Evolutionary conservation across 306 rosid species (phyloP), one percentile per base, ranked within the genome.

Genomic region (Sophora flavescens): DNA sequence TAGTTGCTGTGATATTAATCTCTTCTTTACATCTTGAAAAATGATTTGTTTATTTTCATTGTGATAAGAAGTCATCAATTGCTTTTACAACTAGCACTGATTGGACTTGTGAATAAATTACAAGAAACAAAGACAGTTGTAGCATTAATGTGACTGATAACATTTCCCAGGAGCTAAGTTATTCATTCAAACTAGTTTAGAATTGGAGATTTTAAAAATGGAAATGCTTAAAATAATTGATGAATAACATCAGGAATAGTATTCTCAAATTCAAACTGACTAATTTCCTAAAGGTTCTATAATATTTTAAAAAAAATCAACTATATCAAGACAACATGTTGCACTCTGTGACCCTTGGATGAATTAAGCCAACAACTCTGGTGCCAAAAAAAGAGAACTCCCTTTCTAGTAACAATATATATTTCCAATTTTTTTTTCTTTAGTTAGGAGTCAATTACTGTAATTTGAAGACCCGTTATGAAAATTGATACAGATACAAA

Each of bases 1-100:
- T 35, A 64, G 63, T 26, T 65, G 38, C 16, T 47, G 11, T 74
- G 63, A 15, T 65, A 80, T 52, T 12, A 70, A 39, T 8, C 47
- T 44, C 4, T 10, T 28, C 30, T 61, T 36, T 18, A 50, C 30
- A 59, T 67, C 84, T 68, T 67, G 18, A 58, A 80, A 58, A 80
- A 50, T 74, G 67, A 67, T 35, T 47, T 36, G 59, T 47, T 18
- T 17, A 17, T 10, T 13, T 42, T 10, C 54, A 18, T n/a, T 78
- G 70, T 28, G 17, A 69, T 78, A 47, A 28, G 38, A 59, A 47
- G 42, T 61, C 41, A 59, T 60, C 68, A 65, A 41, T 45, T 33
- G 17, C 63, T 32, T 16, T 39, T 51, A 36, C 48, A n/a, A 44
- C 77, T 38, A 39, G 64, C 15, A 70, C 53, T 15, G 33, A 78